These are phyloP conservation scores for Blastosporella zonata DNA, from an alignment of 1,284 basidiomycete species.

Conservation along the genomic window DNA sequence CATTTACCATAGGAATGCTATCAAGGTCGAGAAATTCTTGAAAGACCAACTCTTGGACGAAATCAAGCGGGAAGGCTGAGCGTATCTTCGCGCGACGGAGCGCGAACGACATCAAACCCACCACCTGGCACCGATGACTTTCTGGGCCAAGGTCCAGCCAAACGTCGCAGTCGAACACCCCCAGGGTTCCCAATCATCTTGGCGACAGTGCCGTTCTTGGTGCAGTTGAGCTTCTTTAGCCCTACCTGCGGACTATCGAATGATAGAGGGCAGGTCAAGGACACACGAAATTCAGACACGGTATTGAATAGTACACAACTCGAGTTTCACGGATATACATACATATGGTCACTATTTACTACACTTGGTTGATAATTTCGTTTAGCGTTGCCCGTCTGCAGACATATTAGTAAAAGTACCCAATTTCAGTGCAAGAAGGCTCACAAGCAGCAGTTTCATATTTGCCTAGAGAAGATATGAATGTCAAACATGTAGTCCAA, in stretches of 20 bases:
- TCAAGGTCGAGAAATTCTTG: conserved; percentile 74
- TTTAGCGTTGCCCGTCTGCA: conserved; percentile 45
- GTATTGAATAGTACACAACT: neutral
- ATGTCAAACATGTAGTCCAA: neutral
- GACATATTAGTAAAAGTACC: neutral
- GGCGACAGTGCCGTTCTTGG: too few relatives aligned
- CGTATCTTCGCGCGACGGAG: neutral
- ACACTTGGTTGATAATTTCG: neutral
- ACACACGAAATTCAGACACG: neutral
- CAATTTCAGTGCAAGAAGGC: conserved; percentile 16
- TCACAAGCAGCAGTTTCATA: conserved; percentile 68
- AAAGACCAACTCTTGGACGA: conserved; percentile 45
- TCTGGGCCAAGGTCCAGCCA: neutral
- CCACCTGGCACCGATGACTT: neutral
- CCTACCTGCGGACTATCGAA: neutral
- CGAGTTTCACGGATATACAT: neutral
- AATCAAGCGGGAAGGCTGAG: conserved; percentile 27
- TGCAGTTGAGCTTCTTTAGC: too few relatives aligned
- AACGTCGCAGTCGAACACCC: neutral
- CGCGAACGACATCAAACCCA: neutral
- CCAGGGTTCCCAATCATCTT: neutral
- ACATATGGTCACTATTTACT: neutral
- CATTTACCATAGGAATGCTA: conserved; percentile 86
- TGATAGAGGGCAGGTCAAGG: neutral
- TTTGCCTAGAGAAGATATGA: conserved; percentile 30